A percentile compares a stretch with the other conserved stretches of the same genome.
These are phyloP conservation scores for Vigna hirtella DNA, from an alignment of 306 rosid species.

Conservation along the genomic window DNA sequence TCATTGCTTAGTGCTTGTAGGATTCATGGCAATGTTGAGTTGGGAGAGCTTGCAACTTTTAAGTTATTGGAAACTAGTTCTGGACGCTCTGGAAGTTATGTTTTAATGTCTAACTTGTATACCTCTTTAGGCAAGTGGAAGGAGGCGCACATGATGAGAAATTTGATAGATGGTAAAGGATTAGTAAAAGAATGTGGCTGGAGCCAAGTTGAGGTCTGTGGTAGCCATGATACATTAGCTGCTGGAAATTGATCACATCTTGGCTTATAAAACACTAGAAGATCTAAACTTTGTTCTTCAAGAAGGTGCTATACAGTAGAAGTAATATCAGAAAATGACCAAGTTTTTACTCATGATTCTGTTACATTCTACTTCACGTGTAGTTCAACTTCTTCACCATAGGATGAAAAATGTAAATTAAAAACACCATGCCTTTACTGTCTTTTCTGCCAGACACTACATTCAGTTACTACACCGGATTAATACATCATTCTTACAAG, in stretches of 20 bases:
- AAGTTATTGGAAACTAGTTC: constrained; percentile 51
- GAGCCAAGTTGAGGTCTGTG: constrained; percentile 65
- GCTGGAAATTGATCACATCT: constrained; percentile 47
- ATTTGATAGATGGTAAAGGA: constrained; percentile 56
- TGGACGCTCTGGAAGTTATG: constrained; percentile 52
- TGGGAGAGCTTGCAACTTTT: constrained; percentile 56
- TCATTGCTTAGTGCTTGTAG: constrained; percentile 75
- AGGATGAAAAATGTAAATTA: neutral
- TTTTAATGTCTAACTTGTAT: constrained; percentile 67
- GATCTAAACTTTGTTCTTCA: constrained; percentile 40
- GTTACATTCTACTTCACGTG: neutral
- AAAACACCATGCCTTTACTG: neutral
- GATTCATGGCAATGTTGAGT: constrained; percentile 56
- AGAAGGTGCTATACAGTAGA: constrained; percentile 38
- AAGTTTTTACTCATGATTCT: neutral
- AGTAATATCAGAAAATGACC: constrained; percentile 11
- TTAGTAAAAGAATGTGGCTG: constrained; percentile 72
- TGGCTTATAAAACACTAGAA: constrained; percentile 36
- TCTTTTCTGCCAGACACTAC: constrained; percentile 2
- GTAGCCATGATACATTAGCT: constrained; percentile 42
- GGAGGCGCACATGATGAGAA: constrained; percentile 60
- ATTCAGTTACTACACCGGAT: neutral
- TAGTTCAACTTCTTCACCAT: neutral
- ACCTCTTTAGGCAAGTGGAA: constrained; percentile 73
- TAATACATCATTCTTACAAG: neutral